Percentiles rank a stretch among this genome's conserved stretches.
Evolutionary conservation across 2,329 filamentous ascomycete genomes (phyloP).

Genomic region (Cercospora brassicicola): DNA sequence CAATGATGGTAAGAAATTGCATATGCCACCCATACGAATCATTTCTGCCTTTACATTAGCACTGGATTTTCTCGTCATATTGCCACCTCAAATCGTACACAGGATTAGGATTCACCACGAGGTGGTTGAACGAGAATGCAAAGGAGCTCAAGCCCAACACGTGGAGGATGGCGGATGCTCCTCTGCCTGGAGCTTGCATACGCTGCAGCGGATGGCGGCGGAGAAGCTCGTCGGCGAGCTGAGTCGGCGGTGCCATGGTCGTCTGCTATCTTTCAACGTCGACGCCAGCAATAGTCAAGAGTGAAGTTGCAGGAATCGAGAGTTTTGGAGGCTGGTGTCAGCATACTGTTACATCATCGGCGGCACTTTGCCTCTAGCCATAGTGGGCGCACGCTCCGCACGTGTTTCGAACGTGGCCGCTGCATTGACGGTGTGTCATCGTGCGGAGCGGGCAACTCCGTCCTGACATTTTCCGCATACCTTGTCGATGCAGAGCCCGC

Average conservation of each 20-base stretch:
- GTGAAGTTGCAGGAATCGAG: background rate
- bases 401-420: background rate
- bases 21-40: conserved; percentile 67
- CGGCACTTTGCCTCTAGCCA: background rate
- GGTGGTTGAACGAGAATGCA: conserved; percentile 47
- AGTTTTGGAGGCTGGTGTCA: background rate
- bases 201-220: conserved; percentile 64
- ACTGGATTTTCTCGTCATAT: background rate
- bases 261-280: background rate
- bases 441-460: background rate
- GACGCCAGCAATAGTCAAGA: background rate
- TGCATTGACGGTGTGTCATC: background rate
- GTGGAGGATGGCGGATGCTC: conserved; percentile 64
- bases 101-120: conserved; percentile 41
- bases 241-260: conserved; percentile 18
- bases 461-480: background rate
- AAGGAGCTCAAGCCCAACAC: conserved; percentile 49
- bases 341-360: background rate
- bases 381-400: background rate
- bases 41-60: conserved; percentile 45
- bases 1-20: conserved; percentile 74
- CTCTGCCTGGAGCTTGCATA: conserved; percentile 64
- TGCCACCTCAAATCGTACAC: conserved; percentile 32
- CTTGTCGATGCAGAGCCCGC: background rate
- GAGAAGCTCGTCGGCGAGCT: conserved; percentile 33